A percentile compares a stretch with the other conserved stretches of the same genome.
These are phyloP conservation scores for Aspergillus latus DNA, from an alignment of 2,329 filamentous ascomycete genomes.

Conservation along the genomic window DNA sequence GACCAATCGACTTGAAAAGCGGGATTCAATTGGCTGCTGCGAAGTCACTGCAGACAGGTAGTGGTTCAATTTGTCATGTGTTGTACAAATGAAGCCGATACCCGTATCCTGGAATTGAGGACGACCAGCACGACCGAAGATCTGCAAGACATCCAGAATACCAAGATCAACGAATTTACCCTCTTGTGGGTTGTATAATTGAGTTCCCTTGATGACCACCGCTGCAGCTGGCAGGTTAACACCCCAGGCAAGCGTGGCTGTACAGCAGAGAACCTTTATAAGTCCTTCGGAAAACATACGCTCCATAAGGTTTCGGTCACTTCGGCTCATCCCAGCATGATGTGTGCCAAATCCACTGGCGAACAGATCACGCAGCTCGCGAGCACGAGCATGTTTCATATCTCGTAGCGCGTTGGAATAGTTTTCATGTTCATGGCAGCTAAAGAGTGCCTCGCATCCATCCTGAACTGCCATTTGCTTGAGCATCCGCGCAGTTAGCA, in stretches of 20 bases:
- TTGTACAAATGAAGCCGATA: conserved; percentile 97
- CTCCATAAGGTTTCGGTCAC: conserved; percentile 95
- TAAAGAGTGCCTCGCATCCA: conserved; percentile 76
- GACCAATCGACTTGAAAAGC: conserved; percentile 87
- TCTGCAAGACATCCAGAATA: conserved; percentile 94
- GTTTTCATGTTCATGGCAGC: conserved; percentile 72
- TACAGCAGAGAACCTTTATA: conserved; percentile 97
- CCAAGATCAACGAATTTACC: conserved; percentile 96
- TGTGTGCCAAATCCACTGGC: conserved; percentile 92
- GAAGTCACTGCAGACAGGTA: conserved; percentile 92
- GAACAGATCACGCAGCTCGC: conserved; percentile 84
- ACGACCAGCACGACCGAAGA: conserved; percentile 95
- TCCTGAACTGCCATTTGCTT: conserved; percentile 84
- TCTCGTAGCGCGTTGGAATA: conserved; percentile 80
- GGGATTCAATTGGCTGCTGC: conserved; percentile 96
- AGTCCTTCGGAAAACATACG: conserved; percentile 86
- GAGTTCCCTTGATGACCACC: conserved; percentile 96
- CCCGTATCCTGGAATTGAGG: conserved; percentile 97
- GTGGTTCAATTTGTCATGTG: conserved; percentile 86
- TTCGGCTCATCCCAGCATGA: conserved; percentile 92
- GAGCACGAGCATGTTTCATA: conserved; percentile 79
- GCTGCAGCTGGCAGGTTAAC: conserved; percentile 96
- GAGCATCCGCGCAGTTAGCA: conserved; percentile 80
- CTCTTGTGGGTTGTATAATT: conserved; percentile 93
- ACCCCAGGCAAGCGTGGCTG: conserved; percentile 96